These are phyloP conservation scores for Zygnema cylindricum DNA, from an alignment of 139 green algal species.

Conservation along the genomic window DNA sequence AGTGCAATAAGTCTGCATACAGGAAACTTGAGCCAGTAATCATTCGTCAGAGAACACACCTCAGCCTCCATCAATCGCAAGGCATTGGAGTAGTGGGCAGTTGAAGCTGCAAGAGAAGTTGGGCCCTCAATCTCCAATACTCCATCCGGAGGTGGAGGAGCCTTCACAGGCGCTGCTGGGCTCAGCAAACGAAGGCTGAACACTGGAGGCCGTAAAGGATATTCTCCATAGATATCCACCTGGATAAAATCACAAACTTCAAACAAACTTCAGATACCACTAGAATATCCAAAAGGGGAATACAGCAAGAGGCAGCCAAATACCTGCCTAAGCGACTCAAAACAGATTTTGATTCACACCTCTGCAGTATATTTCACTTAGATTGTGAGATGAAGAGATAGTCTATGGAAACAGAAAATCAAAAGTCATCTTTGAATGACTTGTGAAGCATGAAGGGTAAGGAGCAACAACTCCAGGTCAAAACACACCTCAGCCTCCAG, in stretches of 20 bases:
- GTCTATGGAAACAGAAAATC: no score
- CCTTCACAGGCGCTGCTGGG: neutral
- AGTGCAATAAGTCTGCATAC: no score
- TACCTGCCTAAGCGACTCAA: neutral
- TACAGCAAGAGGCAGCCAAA: neutral
- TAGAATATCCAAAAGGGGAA: neutral
- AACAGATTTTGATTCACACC: neutral
- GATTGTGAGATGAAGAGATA: neutral
- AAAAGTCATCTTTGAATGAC: neutral
- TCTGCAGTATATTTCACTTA: neutral
- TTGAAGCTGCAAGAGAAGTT: neutral
- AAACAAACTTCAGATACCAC: neutral
- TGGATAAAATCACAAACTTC: neutral
- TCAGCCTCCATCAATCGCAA: neutral
- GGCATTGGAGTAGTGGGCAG: neutral
- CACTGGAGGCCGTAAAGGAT: conserved; percentile 5
- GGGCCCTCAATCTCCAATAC: conserved; percentile 7
- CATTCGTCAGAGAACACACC: no score
- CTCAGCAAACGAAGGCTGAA: neutral
- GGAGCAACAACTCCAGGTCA: neutral
- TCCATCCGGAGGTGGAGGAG: neutral
- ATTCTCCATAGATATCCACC: conserved; percentile 14
- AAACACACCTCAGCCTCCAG: neutral
- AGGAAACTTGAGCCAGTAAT: no score
- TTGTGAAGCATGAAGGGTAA: neutral